Evolutionary conservation across 495 filamentous ascomycete species (phyloP).

Genomic region (Penicillium canescens): DNA sequence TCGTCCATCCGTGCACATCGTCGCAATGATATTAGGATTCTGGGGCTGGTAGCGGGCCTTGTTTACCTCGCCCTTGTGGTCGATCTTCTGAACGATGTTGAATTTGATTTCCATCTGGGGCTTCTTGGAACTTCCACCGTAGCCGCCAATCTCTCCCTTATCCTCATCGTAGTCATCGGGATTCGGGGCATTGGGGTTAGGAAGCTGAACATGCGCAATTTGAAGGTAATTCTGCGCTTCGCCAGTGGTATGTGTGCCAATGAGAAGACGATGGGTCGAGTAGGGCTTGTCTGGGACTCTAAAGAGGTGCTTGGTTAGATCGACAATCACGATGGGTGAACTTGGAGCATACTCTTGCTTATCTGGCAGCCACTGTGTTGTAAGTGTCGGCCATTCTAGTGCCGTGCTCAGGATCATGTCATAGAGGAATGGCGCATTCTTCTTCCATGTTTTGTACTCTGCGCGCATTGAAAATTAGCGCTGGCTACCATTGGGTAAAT

Average conservation of each 20-base stretch:
- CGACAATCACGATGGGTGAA: neutral
- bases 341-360: conserved; percentile 66
- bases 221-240: conserved; percentile 90
- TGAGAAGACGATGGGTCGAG: conserved; percentile 84
- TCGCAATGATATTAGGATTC: conserved; percentile 96
- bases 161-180: conserved; percentile 87
- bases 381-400: conserved; percentile 96
- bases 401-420: conserved; percentile 94
- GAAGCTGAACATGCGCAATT: conserved; percentile 88
- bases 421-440: conserved; percentile 97
- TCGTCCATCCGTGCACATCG: conserved; percentile 82
- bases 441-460: conserved; percentile 99
- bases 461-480: conserved; percentile 4
- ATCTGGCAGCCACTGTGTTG: conserved; percentile 97
- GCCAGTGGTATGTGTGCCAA: conserved; percentile 92
- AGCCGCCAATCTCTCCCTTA: conserved; percentile 89
- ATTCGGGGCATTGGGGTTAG: conserved; percentile 72
- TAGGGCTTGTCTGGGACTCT: conserved; percentile 81
- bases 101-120: conserved; percentile 73
- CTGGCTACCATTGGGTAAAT: neutral
- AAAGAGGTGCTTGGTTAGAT: conserved; percentile 12
- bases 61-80: conserved; percentile 96
- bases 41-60: conserved; percentile 97
- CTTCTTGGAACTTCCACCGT: conserved; percentile 68
- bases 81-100: conserved; percentile 90